A percentile compares a stretch with the other conserved stretches of the same genome.
These are phyloP conservation scores for Nymphaea thermarum DNA, from an alignment of 164 flowering plant genomes.

Conservation along the genomic window DNA sequence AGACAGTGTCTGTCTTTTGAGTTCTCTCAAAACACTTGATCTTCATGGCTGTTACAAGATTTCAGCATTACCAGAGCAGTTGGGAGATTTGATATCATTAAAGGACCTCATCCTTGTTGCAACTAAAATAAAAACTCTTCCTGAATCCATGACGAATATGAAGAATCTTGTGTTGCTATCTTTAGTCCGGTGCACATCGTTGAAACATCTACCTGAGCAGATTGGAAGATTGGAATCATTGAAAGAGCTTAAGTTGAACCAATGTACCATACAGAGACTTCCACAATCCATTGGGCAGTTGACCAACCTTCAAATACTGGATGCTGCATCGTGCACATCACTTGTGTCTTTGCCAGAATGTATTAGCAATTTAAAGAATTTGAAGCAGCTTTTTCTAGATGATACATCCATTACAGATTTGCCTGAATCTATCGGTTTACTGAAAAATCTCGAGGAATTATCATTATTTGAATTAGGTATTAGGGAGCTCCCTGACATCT, in stretches of 20 bases:
- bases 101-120: neutral
- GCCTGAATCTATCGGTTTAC: neutral
- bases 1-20: neutral
- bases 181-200: too few relatives aligned
- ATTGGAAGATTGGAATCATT: too few relatives aligned
- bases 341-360: neutral
- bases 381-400: neutral
- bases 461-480: neutral
- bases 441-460: neutral
- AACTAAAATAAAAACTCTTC: neutral
- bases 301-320: too few relatives aligned
- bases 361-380: too few relatives aligned
- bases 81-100: neutral
- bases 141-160: too few relatives aligned
- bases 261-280: too few relatives aligned
- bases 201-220: too few relatives aligned
- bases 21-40: neutral
- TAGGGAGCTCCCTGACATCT: neutral
- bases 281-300: too few relatives aligned
- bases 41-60: neutral
- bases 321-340: neutral
- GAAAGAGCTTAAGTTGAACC: too few relatives aligned
- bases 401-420: neutral
- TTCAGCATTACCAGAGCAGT: neutral
- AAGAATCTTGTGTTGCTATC: too few relatives aligned